Percentiles rank a stretch among this genome's conserved stretches.
Evolutionary conservation across 768 basidiomycete species (phyloP).

Genomic region (Cantharellus cinnabarinus): DNA sequence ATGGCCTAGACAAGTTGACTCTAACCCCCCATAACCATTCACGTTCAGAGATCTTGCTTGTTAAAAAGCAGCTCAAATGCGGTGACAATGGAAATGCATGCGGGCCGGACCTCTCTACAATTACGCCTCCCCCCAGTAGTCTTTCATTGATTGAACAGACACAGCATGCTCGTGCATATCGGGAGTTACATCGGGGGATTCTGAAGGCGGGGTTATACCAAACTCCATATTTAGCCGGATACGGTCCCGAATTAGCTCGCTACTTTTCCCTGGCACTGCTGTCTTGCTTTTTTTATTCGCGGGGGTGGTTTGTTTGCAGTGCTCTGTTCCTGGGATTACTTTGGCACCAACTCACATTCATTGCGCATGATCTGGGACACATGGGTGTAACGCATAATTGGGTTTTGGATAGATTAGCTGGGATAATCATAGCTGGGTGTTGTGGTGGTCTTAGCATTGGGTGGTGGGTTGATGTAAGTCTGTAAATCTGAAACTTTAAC

Average conservation of each 20-base stretch:
- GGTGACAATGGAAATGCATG: conserved; percentile 12
- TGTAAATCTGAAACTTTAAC: neutral
- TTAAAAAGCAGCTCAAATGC: conserved; percentile 22
- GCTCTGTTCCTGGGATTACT: conserved; percentile 68
- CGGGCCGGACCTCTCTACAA: conserved; percentile 6
- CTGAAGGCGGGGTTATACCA: conserved; percentile 66
- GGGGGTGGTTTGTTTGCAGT: conserved; percentile 47
- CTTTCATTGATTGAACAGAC: conserved; percentile 31
- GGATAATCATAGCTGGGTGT: conserved; percentile 63
- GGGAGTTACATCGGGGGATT: conserved; percentile 52
- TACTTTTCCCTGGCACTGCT: conserved; percentile 43
- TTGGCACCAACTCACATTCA: conserved; percentile 92
- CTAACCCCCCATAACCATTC: neutral
- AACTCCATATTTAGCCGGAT: conserved; percentile 66
- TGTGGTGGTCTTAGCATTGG: conserved; percentile 86
- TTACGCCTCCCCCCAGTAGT: conserved; percentile 20
- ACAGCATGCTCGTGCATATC: conserved; percentile 59
- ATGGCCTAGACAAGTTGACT: neutral
- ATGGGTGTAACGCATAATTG: conserved; percentile 83
- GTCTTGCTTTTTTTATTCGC: conserved; percentile 40
- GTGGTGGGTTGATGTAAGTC: conserved; percentile 95
- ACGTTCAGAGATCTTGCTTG: conserved; percentile 41
- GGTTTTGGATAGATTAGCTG: conserved; percentile 56
- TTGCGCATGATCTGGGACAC: conserved; percentile 88
- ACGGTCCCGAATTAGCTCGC: conserved; percentile 72